Conservation (phyloP, 2,329 filamentous ascomycete species). For the Diaporthe citri region DNA sequence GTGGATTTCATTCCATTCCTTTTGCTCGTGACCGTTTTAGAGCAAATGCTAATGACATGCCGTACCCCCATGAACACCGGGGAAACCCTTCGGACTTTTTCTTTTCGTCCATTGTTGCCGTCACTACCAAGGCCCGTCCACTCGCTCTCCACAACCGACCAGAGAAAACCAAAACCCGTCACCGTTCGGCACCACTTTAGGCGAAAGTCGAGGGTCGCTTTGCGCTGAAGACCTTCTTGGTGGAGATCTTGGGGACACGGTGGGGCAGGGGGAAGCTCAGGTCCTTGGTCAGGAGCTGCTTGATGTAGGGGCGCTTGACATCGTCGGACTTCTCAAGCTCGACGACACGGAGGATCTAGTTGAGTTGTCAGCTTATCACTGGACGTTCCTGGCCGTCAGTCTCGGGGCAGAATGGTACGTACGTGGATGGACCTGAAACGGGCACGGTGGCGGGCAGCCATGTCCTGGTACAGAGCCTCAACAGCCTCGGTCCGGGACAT, state of each 20-base stretch:
- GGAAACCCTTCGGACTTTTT: slow-evolving; percentile 59
- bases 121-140: slow-evolving; percentile 32
- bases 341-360: slow-evolving; percentile 95
- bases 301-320: slow-evolving; percentile 99
- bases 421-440: slow-evolving; percentile 99
- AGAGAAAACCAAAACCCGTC: slow-evolving; percentile 51
- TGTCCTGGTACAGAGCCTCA: slow-evolving; percentile 98
- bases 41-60: slow-evolving; percentile 71
- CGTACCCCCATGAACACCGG: slow-evolving; percentile 73
- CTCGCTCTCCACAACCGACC: slow-evolving; percentile 47
- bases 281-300: slow-evolving; percentile 94
- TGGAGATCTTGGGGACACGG: slow-evolving; percentile 85
- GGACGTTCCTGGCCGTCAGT: neutral
- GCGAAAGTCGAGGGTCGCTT: slow-evolving; percentile 97
- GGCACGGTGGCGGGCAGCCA: slow-evolving; percentile 98
- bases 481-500: slow-evolving; percentile 96
- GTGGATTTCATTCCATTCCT: slow-evolving; percentile 60
- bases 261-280: slow-evolving; percentile 99
- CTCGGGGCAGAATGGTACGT: slow-evolving; percentile 61
- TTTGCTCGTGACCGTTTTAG: slow-evolving; percentile 52
- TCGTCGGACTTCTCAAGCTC: slow-evolving; percentile 96
- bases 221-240: slow-evolving; percentile 93
- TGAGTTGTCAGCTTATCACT: slow-evolving; percentile 45
- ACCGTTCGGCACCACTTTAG: slow-evolving; percentile 69
- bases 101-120: slow-evolving; percentile 27